phyloP scores from a whole-genome alignment of 495 filamentous ascomycete species.

The Bryoglossum gracile region DNA sequence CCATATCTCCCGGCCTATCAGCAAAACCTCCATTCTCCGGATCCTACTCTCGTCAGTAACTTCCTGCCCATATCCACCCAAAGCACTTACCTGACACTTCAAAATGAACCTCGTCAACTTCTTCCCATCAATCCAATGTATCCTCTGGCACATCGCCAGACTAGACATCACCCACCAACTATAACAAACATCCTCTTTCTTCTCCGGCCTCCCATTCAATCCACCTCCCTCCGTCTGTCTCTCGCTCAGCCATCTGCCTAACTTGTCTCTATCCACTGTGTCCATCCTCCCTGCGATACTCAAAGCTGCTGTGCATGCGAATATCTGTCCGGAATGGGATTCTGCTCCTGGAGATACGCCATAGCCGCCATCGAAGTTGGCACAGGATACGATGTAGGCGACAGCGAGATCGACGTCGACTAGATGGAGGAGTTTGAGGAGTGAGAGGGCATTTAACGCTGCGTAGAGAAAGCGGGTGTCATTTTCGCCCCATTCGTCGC shows the following conservation, averaged over 20 bases:
- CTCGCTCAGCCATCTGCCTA: conserved; percentile 89
- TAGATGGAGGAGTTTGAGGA: conserved; percentile 61
- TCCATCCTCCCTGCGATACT: conserved; percentile 76
- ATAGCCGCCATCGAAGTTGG: conserved; percentile 91
- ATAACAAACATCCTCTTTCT: conserved; percentile 94
- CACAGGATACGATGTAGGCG: conserved; percentile 66
- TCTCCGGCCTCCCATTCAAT: conserved; percentile 90
- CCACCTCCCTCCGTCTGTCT: conserved; percentile 81
- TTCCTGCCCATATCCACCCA: not conserved
- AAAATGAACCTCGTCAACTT: conserved; percentile 77
- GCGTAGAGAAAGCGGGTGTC: conserved; percentile 93
- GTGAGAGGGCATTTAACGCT: conserved; percentile 77
- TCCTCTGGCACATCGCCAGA: conserved; percentile 76
- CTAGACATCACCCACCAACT: conserved; percentile 96
- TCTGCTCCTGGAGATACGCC: conserved; percentile 84
- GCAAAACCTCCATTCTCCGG: conserved; percentile 75
- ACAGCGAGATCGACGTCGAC: conserved; percentile 77
- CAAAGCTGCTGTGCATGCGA: conserved; percentile 87
- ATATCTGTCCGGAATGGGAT: conserved; percentile 87
- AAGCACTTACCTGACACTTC: conserved; percentile 56
- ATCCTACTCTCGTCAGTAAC: conserved; percentile 47
- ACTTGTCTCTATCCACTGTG: conserved; percentile 69
- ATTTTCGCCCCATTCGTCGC: conserved; percentile 92
- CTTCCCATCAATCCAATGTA: conserved; percentile 84
- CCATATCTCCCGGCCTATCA: conserved; percentile 87